Conservation (phyloP, 2,329 filamentous ascomycete genomes). For the Cladobotryum protrusum region DNA sequence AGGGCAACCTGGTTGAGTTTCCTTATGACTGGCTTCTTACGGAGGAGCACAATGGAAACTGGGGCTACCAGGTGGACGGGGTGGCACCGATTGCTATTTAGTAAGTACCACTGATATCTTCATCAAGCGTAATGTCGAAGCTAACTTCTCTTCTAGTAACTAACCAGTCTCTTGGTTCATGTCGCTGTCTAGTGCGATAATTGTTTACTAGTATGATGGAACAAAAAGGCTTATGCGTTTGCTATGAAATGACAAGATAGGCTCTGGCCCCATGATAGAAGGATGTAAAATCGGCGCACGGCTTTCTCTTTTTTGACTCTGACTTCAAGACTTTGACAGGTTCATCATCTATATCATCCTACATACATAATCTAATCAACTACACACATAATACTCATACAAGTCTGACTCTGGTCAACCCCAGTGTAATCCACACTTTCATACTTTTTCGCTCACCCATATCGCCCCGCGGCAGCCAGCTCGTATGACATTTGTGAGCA, state of each 20-base stretch:
- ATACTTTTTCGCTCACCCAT: conserved; percentile 76
- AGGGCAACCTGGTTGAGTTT: conserved; percentile 85
- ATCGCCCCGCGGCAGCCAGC: conserved; percentile 90
- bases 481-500: conserved; percentile 80
- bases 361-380: background rate
- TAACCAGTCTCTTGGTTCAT: conserved; percentile 17
- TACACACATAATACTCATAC: background rate
- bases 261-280: background rate
- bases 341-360: background rate
- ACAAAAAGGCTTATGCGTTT: conserved; percentile 2
- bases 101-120: conserved; percentile 43
- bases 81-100: conserved; percentile 97
- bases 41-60: conserved; percentile 89
- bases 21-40: conserved; percentile 93
- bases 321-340: background rate
- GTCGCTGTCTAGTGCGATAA: background rate
- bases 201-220: background rate
- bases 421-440: conserved; percentile 7
- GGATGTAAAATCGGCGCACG: background rate
- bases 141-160: conserved; percentile 27
- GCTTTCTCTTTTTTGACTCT: background rate
- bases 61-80: conserved; percentile 94
- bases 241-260: conserved; percentile 3
- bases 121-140: conserved; percentile 6
- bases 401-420: too few species aligned